A percentile compares a stretch with the other conserved stretches of the same genome.
phyloP scores from a whole-genome alignment of 2,329 filamentous ascomycete genomes.

The Calonectria crousiana region DNA sequence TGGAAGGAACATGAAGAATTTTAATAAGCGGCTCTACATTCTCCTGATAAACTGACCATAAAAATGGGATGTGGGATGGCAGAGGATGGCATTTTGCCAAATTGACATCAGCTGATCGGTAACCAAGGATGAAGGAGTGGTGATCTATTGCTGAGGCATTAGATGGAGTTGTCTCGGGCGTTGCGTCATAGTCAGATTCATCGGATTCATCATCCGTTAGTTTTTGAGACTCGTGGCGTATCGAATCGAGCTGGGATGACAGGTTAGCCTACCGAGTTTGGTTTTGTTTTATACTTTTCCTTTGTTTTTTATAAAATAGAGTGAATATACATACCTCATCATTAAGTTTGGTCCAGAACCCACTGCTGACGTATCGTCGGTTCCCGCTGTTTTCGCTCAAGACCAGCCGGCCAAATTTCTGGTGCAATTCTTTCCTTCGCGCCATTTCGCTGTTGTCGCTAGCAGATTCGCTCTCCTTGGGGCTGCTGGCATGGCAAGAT shows the following conservation, averaged over 20 bases:
- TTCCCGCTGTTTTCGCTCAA: conserved; percentile 76
- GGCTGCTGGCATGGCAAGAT: conserved; percentile 27
- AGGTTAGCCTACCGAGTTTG: conserved; percentile 15
- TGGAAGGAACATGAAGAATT: conserved; percentile 76
- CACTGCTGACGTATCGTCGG: conserved; percentile 80
- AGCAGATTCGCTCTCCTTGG: conserved; percentile 43
- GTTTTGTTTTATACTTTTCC: not conserved
- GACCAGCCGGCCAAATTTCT: conserved; percentile 76
- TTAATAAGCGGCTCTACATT: conserved; percentile 82
- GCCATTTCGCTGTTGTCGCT: conserved; percentile 52
- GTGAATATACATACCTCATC: conserved; percentile 70
- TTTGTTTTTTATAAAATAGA: not conserved
- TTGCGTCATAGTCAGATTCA: conserved; percentile 72
- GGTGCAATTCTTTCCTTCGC: conserved; percentile 45
- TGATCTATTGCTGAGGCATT: conserved; percentile 62
- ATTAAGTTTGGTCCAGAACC: conserved; percentile 81
- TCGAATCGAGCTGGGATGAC: conserved; percentile 49
- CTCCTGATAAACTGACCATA: conserved; percentile 79
- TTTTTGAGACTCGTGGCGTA: conserved; percentile 63
- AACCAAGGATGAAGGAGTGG: conserved; percentile 80
- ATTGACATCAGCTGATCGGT: conserved; percentile 77
- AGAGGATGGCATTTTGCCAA: conserved; percentile 74
- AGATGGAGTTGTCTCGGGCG: conserved; percentile 57
- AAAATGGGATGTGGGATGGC: conserved; percentile 72
- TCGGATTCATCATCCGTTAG: conserved; percentile 60